Conservation (phyloP, 495 filamentous ascomycete species). For the Neurospora sp. region DNA sequence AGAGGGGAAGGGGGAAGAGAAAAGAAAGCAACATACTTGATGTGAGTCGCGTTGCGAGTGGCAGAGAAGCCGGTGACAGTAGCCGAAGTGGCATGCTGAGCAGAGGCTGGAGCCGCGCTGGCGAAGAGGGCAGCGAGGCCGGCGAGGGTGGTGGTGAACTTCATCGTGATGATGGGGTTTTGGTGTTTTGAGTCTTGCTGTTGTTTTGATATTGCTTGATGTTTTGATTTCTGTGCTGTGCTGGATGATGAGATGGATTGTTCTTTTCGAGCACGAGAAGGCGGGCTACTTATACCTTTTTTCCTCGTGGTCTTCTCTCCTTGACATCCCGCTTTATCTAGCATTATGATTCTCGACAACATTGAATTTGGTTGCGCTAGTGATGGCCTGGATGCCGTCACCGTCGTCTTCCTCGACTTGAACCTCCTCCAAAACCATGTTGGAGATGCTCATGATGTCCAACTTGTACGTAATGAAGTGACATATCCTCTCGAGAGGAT, state of each 20-base stretch:
- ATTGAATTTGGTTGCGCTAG: background rate
- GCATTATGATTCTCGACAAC: background rate
- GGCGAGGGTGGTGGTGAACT: conserved; percentile 1
- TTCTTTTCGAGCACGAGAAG: background rate
- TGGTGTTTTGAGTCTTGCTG: background rate
- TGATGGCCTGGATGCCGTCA: background rate
- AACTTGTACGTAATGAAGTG: background rate
- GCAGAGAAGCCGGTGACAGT: background rate
- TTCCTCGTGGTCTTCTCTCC: background rate
- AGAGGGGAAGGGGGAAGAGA: no score
- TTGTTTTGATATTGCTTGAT: background rate
- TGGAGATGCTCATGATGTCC: background rate
- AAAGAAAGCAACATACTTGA: background rate
- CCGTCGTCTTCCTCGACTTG: background rate
- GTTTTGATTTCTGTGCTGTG: background rate
- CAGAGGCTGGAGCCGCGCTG: background rate
- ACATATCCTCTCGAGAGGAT: background rate
- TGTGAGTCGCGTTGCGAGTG: background rate
- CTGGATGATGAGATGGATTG: background rate
- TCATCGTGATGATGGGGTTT: background rate
- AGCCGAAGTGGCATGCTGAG: background rate
- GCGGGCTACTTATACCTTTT: background rate
- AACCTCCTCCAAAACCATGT: background rate
- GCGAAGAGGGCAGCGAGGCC: background rate
- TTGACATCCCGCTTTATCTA: background rate